These are phyloP conservation scores for Starmera stellimalicola DNA, from an alignment of 1,139 yeast genomes.

Conservation along the genomic window DNA sequence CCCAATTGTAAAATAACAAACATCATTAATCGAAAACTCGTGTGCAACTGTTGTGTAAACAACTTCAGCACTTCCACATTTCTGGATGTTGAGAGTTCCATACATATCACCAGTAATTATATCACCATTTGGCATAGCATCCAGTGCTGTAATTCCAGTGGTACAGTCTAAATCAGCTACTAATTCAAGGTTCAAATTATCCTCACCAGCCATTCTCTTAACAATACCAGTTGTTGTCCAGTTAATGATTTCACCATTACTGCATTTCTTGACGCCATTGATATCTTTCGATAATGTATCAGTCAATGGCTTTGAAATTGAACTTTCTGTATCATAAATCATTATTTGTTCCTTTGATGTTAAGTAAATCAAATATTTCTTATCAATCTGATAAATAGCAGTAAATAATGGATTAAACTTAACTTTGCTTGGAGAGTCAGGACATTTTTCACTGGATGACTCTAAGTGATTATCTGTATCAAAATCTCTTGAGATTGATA, in stretches of 20 bases:
- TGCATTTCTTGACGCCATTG: conserved; percentile 29
- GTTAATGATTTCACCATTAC: conserved; percentile 24
- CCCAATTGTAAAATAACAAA: conserved; percentile 24
- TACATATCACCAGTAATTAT: conserved; percentile 37
- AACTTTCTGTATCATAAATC: conserved; percentile 15
- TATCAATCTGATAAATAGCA: conserved; percentile 14
- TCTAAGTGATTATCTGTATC: not conserved
- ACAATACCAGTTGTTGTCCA: conserved; percentile 36
- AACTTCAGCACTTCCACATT: conserved; percentile 5
- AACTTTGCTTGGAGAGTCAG: conserved; percentile 17
- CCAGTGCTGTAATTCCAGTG: conserved; percentile 21
- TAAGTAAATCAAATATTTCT: conserved; percentile 22
- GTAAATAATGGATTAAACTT: conserved; percentile 14
- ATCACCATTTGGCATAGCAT: conserved; percentile 17
- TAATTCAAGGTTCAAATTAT: conserved; percentile 9
- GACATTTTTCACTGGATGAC: not conserved
- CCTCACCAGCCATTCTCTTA: conserved; percentile 18
- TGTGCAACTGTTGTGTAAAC: conserved; percentile 33
- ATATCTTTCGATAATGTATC: conserved; percentile 29
- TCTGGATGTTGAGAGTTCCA: conserved; percentile 28
- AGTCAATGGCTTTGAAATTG: conserved; percentile 19
- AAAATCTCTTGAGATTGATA: conserved; percentile 3
- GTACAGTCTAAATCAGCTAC: conserved; percentile 17
- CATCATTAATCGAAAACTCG: conserved; percentile 38
- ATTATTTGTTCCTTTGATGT: conserved; percentile 27